Base-by-base conservation (phyloP, 768 basidiomycete species). In the Russula brevipes region DNA sequence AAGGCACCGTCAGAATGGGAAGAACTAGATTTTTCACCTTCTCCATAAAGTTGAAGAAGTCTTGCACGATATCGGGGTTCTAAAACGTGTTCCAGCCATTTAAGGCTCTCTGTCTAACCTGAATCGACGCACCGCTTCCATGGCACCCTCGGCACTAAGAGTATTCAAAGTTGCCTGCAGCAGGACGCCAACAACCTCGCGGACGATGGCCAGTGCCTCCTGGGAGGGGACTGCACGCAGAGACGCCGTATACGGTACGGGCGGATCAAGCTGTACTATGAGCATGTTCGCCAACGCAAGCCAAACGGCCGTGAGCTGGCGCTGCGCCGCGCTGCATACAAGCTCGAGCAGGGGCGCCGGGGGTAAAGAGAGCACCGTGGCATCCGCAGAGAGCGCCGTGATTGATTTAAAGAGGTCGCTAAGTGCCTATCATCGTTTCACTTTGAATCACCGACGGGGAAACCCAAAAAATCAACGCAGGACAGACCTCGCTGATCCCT, bases 31-130 rank as follows among this genome's bases (percentile, higher is more conserved):
- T 5, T 39, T 82, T 52, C 64, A 91, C 90, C 50, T 83, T 81
- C 50, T 92, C 90, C 79, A 90, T 81, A 70, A 86, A 94, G 9
- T 80, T 80, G 74, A 95, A 96, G 73, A 94, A 95, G 31, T 85
- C 86, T 71, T 94, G 92, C 16, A 93, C 91, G 33, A 96, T 83
- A 72, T 96, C 94, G 0, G 94, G 94, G 70, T 96, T 92, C 92
- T 96, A 39, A 14, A 46, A 14, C 16, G 30, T 31, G n/a, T 3
- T 14, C 17, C 33, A 11, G 36, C 46, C 41, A 59, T 24, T 17
- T 7, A 14, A 16, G 19, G 38, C 41, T 46, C 16, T 38, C 19
- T 1, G 33, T 14, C n/a, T 8, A 36, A 36, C 8, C 6, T 6
- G 10, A 8, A 5, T 31, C 16, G 75, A 62, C 86, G 63, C 69